Base-by-base conservation (phyloP, 768 basidiomycete genomes). In the Termitomyces sp. region DNA sequence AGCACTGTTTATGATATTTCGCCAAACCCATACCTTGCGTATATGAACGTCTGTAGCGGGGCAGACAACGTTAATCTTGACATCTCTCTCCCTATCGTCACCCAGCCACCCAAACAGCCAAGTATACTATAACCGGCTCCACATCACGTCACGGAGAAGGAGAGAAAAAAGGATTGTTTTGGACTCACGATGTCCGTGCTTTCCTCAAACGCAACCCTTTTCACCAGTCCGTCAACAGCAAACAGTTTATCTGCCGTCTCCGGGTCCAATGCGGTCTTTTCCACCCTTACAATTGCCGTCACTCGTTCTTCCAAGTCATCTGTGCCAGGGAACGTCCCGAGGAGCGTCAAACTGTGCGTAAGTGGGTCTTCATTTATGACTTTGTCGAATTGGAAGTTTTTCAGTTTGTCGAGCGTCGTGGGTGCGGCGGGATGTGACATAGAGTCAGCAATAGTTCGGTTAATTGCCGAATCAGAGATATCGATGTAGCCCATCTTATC, bases 41-140 rank as follows among this genome's bases (percentile, higher is more conserved):
- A 98, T 86, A 66, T 98, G 94, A 3, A 86, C 83, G 8, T 94
- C 90, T 0, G 93, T 98, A 1, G 93, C 93, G 16, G 96, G 96
- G 60, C 80, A 89, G 52, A 97, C 87, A 18, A 94, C 75, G 60
- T 85, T 90, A 62, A 98, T 81, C 72, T 92, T 92, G 57, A 94
- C 74, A 63, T 97, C 94, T 2, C 75, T 62, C 56, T 76, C 74
- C 54, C 77, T 68, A 8, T 71, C 63, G 20, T 73, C 68, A 32
- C 72, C 69, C 28, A 54, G 5, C 53, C 53, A 54, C 20, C 53
- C 43, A 18, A 54, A 44, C 20, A 54, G n/a, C 41, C 48, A 45
- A 38, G 40, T 22, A 38, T 46, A 56, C 47, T 50, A 40, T 7
- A 40, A 41, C 9, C 24, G 11, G 26, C 52, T 52, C 50, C 18